Base-by-base conservation (phyloP, 2,329 filamentous ascomycete genomes). In the Claviceps monticola region DNA sequence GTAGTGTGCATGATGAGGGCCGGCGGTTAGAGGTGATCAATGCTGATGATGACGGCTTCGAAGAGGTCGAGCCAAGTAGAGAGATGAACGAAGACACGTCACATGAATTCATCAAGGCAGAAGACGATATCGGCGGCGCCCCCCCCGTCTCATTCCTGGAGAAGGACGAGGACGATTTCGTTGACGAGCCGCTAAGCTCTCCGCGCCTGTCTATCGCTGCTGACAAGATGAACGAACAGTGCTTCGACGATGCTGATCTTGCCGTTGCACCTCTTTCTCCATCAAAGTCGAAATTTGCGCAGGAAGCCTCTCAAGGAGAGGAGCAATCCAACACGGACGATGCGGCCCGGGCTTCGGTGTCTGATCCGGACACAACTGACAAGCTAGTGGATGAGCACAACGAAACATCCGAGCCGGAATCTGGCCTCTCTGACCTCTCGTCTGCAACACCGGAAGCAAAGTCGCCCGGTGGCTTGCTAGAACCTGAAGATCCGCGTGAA, bases 31-130 rank as follows among this genome's bases (percentile, higher is more conserved):
- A 91, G 58, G 80, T 91, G 14, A 86, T 84, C 50, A 94, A 93
- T 60, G 82, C 80, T 16, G 84, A 85, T 13, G 88, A 95, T 57
- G 93, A 97, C 63, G 88, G 87, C 1, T 97, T 96, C 61, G 93
- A 98, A 65, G 89, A 95, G 66, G 90, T 97, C 9, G 77, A 78
- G 37, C 76, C 78, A 47, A 72, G 73, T 46, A 83, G 82, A 34
- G 84, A 88, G 54, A 78, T 88, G 59, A 80, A 79, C 17, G 86
- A 90, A 55, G 83, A 87, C 49, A 79, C 78, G 2, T 85, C 83
- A 39, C 80, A 86, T 56, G 80, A 85, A 55, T 79, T 85, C 53
- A 75, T 82, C 57, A 82, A 82, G 62, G 73, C 73, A 3, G 75
- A 76, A 54, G 74, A 77, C 34, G 77, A 79, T 54, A 72, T 78